These are phyloP conservation scores for Hypoxylon fuscum DNA, from an alignment of 495 filamentous ascomycete species.

Conservation along the genomic window DNA sequence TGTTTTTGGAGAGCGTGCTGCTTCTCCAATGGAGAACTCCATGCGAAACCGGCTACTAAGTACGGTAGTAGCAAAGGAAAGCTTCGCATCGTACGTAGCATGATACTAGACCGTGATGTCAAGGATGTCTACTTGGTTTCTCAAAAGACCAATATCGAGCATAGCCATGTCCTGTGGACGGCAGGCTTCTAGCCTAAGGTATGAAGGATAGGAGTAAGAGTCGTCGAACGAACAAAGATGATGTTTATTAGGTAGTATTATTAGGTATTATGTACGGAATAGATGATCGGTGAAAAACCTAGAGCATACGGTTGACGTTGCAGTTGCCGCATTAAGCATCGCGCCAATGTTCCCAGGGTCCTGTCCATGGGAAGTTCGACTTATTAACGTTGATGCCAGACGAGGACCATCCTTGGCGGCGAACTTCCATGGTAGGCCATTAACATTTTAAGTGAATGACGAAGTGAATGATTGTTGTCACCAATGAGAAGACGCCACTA, in stretches of 20 bases:
- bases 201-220: neutral
- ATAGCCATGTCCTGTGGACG: constrained; percentile 29
- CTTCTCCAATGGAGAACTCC: constrained; percentile 16
- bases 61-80: constrained; percentile 20
- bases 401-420: constrained; percentile 14
- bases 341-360: constrained; percentile 16
- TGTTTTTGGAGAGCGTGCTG: constrained; percentile 28
- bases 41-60: constrained; percentile 11
- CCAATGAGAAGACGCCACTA: constrained; percentile 26
- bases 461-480: constrained; percentile 8
- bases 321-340: constrained; percentile 23
- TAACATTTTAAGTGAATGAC: constrained; percentile 26
- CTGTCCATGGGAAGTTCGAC: constrained; percentile 21
- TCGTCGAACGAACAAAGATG: constrained; percentile 2
- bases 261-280: constrained; percentile 19
- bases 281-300: constrained; percentile 4
- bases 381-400: constrained; percentile 8
- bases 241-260: constrained; percentile 6
- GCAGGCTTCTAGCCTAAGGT: constrained; percentile 13
- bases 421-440: constrained; percentile 8
- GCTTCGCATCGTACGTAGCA: constrained; percentile 14
- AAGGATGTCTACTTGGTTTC: constrained; percentile 6
- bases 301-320: constrained; percentile 17
- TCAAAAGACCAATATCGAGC: neutral
- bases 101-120: constrained; percentile 3